Evolutionary conservation across 768 basidiomycete genomes (phyloP), one percentile per base, ranked within the genome.

Genomic region (Mycena capillaripes): DNA sequence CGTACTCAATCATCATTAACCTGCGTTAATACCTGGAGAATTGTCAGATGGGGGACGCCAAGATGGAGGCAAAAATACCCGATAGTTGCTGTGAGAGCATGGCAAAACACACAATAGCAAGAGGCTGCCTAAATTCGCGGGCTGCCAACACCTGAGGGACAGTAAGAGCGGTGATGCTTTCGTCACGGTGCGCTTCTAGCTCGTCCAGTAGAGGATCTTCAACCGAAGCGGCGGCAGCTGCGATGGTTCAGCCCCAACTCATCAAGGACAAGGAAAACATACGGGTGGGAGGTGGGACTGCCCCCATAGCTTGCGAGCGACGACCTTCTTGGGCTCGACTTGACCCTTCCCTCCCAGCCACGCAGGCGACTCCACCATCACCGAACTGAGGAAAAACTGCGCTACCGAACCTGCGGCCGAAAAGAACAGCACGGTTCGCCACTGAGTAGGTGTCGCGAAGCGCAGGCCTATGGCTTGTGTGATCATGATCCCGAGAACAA

Each of bases 401-500:
- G 84, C 68, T 9, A 86, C 78, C 12, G 90, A 88, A 16, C 38
- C 16, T n/a, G 93, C 74, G 2, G 84, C 85, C 2, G 95, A 95
- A 62, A 91, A 80, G 70, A 91, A 79, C 25, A 94, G 86, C 25
- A 96, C 94, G 50, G 87, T 75, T 46, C 95, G 90, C 95, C 95
- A 96, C 57, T 86, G 78, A 61, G 84, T 85, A 2, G 93, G 93
- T 12, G 91, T 91, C 19, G 95, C 92, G 57, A 94, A 85, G 62
- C 83, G 80, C 42, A 96, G 84, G 4, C 95, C 96, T 71, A 95
- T 84, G 6, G 86, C 81, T 78, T 99, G 97, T 0, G 96, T 94
- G n/a, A 90, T 79, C 87, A 97, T 92, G 73, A 98, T 93, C 32
- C 95, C 95, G 63, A 95, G 81, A 38, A 97, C 95, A 76, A 97